Percentiles rank a stretch among this genome's conserved stretches.
Conservation (phyloP, 1,284 basidiomycete genomes). For the Cryptococcus depauperatus region DNA sequence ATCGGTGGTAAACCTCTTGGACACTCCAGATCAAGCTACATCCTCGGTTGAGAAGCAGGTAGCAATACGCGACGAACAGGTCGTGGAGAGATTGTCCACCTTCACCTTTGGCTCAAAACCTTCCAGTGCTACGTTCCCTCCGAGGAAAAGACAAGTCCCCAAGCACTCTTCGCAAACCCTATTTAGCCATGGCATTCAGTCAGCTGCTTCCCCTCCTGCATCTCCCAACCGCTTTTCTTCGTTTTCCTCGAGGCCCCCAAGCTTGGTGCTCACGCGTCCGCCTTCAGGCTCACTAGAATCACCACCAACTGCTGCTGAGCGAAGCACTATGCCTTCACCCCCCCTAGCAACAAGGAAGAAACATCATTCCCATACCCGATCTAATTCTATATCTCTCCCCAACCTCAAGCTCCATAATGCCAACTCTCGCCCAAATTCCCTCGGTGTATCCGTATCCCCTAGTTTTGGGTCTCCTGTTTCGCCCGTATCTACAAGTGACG, state of each 20-base stretch:
- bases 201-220: slow-evolving; percentile 12
- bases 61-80: slow-evolving; percentile 11
- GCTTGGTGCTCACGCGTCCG: slow-evolving; percentile 24
- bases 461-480: slow-evolving; percentile 21
- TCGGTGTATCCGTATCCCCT: slow-evolving; percentile 30
- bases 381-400: slow-evolving; percentile 40
- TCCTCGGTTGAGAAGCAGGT: slow-evolving; percentile 4
- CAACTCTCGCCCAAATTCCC: slow-evolving; percentile 22
- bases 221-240: slow-evolving; percentile 15
- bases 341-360: slow-evolving; percentile 24
- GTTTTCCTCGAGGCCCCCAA: slow-evolving; percentile 23
- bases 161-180: slow-evolving; percentile 14
- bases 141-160: slow-evolving; percentile 10
- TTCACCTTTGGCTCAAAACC: slow-evolving; percentile 38
- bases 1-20: too few relatives aligned
- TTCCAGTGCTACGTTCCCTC: slow-evolving; percentile 12
- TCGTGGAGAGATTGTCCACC: slow-evolving; percentile 18
- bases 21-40: not conserved
- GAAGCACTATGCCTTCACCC: slow-evolving; percentile 19
- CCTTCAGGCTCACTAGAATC: slow-evolving; percentile 22
- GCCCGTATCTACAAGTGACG: slow-evolving; percentile 24
- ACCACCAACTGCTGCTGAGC: slow-evolving; percentile 9
- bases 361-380: slow-evolving; percentile 41
- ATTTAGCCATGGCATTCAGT: slow-evolving; percentile 3
- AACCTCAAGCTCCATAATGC: slow-evolving; percentile 32